phyloP scores from a whole-genome alignment of 2,329 filamentous ascomycete genomes.

The Fusarium liriodendri region DNA sequence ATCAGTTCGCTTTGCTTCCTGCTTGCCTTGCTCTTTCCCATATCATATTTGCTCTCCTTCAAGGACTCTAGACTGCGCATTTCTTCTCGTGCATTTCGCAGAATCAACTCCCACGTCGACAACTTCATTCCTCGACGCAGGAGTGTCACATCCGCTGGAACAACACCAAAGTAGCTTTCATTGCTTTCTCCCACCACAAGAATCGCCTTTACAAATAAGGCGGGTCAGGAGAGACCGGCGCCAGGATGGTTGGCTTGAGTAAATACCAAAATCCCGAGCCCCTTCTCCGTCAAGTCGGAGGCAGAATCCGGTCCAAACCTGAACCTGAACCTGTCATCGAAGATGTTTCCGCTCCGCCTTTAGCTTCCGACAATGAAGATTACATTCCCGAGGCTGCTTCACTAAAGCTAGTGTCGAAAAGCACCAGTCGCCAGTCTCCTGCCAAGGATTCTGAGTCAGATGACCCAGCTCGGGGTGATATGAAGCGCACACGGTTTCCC shows the following conservation, averaged over 20 bases:
- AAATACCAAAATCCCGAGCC: conserved; percentile 8
- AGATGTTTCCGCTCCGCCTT: conserved; percentile 41
- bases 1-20: neutral
- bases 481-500: conserved; percentile 49
- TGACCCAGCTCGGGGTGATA: conserved; percentile 42
- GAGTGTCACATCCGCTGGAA: neutral
- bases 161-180: neutral
- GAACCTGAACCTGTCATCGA: conserved; percentile 6
- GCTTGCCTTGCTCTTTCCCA: neutral
- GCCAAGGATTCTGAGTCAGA: conserved; percentile 44
- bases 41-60: neutral
- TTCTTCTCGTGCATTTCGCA: neutral
- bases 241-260: conserved; percentile 39
- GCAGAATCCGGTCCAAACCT: conserved; percentile 13
- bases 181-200: neutral
- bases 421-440: neutral
- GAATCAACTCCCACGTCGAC: neutral
- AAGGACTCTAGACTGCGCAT: neutral
- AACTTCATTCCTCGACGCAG: neutral
- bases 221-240: neutral
- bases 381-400: conserved; percentile 5
- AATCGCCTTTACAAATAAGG: neutral
- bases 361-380: conserved; percentile 44
- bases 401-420: neutral
- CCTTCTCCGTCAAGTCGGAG: conserved; percentile 31